phyloP scores from a whole-genome alignment of 306 rosid genomes.

The Abrus precatorius region DNA sequence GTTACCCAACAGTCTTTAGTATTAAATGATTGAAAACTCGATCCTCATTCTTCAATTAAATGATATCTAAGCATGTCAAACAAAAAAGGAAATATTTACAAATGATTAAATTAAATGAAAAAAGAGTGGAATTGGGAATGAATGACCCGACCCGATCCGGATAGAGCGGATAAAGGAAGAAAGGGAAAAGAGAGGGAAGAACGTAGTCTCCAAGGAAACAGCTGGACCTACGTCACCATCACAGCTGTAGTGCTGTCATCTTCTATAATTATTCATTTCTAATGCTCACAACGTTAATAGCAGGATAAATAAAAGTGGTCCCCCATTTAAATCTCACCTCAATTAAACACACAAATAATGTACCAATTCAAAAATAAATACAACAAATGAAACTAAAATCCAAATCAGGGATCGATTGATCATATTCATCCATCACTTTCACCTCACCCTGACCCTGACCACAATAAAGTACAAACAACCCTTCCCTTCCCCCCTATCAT shows the following conservation, averaged over 20 bases:
- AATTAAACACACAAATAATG: conserved; percentile 23
- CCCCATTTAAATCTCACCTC: conserved; percentile 22
- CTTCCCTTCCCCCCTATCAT: not conserved
- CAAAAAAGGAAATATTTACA: too few species aligned
- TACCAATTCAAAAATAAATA: not conserved
- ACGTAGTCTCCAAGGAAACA: conserved; percentile 33
- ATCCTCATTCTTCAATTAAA: too few species aligned
- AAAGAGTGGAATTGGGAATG: too few species aligned
- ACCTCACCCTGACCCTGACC: conserved; percentile 12
- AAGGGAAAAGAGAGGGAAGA: not conserved
- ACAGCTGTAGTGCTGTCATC: conserved; percentile 68
- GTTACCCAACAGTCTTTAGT: too few species aligned
- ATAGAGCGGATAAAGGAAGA: conserved; percentile 4
- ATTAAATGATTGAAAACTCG: too few species aligned
- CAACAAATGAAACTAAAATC: conserved; percentile 22
- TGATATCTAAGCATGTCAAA: too few species aligned
- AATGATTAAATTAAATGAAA: too few species aligned
- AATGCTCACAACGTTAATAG: conserved; percentile 18
- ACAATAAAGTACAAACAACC: not conserved
- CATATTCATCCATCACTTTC: conserved; percentile 24
- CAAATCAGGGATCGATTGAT: not conserved
- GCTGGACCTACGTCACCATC: conserved; percentile 59
- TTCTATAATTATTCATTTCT: conserved; percentile 44
- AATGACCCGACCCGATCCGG: conserved; percentile 1
- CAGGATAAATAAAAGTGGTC: conserved; percentile 46